phyloP scores from a whole-genome alignment of 257 asterid genomes.

The Solanum chmielewskii region DNA sequence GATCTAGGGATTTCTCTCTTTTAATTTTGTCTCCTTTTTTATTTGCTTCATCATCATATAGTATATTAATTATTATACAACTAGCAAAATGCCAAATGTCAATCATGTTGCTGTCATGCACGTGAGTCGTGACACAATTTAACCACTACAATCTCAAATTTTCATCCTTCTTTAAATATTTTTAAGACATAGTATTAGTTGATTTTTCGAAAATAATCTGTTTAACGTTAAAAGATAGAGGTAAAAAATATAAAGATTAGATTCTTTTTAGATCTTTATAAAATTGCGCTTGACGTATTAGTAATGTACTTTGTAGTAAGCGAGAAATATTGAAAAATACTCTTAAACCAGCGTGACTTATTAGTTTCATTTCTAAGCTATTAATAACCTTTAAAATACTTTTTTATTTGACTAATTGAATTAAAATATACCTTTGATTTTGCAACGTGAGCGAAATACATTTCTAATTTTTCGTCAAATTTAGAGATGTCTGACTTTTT shows the following conservation, averaged over 20 bases:
- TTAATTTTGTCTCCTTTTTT: neutral
- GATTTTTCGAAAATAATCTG: rapidly evolving
- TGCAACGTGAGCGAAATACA: neutral
- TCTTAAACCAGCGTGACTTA: rapidly evolving
- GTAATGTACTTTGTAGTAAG: neutral
- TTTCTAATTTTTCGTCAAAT: neutral
- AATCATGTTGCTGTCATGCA: slow-evolving; percentile 17
- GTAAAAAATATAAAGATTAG: neutral
- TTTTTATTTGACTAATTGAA: neutral
- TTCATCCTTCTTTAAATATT: neutral
- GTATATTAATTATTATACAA: neutral
- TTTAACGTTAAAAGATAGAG: neutral
- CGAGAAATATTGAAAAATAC: too few species aligned
- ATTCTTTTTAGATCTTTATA: too few species aligned
- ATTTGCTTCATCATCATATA: neutral
- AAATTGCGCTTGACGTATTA: neutral
- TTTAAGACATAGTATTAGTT: too few species aligned
- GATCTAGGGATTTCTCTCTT: neutral
- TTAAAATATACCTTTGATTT: too few species aligned
- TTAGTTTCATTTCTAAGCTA: too few species aligned
- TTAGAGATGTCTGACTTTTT: neutral
- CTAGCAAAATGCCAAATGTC: slow-evolving; percentile 6
- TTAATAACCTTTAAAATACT: rapidly evolving
- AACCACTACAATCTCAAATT: neutral
- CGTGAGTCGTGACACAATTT: neutral